phyloP scores from a whole-genome alignment of 23 red algal genomes.

The Pyropia yezoensis region DNA sequence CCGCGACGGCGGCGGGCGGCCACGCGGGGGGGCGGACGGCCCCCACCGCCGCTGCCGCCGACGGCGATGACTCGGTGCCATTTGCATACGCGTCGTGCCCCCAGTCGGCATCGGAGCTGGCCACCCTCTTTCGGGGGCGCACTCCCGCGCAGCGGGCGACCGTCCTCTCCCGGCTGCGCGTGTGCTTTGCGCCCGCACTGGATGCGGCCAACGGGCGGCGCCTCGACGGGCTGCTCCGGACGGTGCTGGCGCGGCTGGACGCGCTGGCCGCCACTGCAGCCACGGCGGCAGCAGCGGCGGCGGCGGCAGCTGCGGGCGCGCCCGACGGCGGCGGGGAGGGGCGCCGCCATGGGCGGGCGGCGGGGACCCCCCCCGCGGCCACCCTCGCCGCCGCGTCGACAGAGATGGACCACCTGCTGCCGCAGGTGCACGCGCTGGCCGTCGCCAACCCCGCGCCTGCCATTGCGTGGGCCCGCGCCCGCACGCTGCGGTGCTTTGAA shows the following conservation, averaged over 20 bases:
- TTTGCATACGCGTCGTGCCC: not conserved
- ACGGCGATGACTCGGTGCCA: constrained; percentile 2
- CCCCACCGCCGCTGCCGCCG: not conserved
- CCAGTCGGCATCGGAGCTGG: not conserved
- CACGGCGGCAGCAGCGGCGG: no score
- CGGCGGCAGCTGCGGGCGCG: no score
- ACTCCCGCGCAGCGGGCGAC: not conserved
- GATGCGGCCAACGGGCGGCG: not conserved
- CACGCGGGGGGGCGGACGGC: no score
- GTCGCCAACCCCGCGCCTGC: not conserved
- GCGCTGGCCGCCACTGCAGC: not conserved
- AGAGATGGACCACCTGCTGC: no score
- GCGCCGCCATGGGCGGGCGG: no score
- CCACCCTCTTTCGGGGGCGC: not conserved
- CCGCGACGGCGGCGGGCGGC: no score
- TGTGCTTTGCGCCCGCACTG: not conserved
- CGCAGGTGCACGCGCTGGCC: not conserved
- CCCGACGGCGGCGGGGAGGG: no score
- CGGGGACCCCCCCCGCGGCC: no score
- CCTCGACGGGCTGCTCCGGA: not conserved
- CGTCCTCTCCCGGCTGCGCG: not conserved
- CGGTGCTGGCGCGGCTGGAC: not conserved
- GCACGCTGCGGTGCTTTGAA: not conserved
- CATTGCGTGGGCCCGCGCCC: constrained; percentile 1
- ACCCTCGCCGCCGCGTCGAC: no score